phyloP scores from a whole-genome alignment of 2,329 filamentous ascomycete genomes.

The Diplodia scrobiculata region DNA sequence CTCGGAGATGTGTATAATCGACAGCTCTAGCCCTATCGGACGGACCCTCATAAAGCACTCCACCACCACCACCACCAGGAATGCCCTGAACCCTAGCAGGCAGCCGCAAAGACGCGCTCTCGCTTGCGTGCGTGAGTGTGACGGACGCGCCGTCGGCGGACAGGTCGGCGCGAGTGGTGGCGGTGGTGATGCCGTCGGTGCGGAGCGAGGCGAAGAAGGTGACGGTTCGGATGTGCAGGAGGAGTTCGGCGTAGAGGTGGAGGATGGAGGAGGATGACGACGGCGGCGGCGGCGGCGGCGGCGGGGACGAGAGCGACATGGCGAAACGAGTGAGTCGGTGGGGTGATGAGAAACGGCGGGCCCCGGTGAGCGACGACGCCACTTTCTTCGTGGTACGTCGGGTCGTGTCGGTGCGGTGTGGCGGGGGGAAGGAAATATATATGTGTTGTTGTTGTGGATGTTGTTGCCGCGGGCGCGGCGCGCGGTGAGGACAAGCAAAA shows the following conservation, averaged over 20 bases:
- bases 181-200: slow-evolving; percentile 39
- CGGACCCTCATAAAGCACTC: too few relatives aligned
- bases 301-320: neutral
- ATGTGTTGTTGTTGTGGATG: too few relatives aligned
- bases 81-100: slow-evolving; percentile 45
- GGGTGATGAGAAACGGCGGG: too few relatives aligned
- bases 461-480: neutral
- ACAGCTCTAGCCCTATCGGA: slow-evolving; percentile 42
- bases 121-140: slow-evolving; percentile 51
- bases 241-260: slow-evolving; percentile 61
- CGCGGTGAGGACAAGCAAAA: too few relatives aligned
- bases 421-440: neutral
- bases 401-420: neutral
- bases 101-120: slow-evolving; percentile 50
- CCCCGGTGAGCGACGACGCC: neutral
- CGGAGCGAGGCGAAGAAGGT: slow-evolving; percentile 59
- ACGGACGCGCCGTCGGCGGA: slow-evolving; percentile 50
- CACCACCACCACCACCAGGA: too few relatives aligned
- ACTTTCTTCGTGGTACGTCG: neutral
- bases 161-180: slow-evolving; percentile 49
- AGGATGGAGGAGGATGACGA: slow-evolving; percentile 32
- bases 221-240: slow-evolving; percentile 63
- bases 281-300: neutral
- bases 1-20: too few relatives aligned
- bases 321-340: too few relatives aligned